Evolutionary conservation across 768 basidiomycete species (phyloP), one percentile per base, ranked within the genome.

Genomic region (Trametes villosa): DNA sequence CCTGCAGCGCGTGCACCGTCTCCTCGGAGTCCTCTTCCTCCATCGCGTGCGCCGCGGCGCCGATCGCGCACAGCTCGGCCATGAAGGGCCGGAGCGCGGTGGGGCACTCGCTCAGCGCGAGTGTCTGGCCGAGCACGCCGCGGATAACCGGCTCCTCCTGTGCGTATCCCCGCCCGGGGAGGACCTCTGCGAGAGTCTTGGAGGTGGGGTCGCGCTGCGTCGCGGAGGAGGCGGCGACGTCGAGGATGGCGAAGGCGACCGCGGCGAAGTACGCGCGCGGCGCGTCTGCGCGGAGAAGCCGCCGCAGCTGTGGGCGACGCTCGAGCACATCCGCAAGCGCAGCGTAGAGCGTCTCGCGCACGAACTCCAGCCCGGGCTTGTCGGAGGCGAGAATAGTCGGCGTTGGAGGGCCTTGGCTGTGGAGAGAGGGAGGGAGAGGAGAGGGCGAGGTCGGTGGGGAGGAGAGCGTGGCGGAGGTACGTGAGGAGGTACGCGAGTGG

Each of bases 321-420:
- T 86, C 81, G 45, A 94, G 79, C 0, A 82, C 85, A 63, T 91
- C 90, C 0, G 81, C 91, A 3, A 94, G 79, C 2, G 90, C 83
- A 0, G 92, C 91, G 72, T 94, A 95, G 18, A 95, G 81, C 0
- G 92, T 93, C 73, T 95, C 92, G 27, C 93, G 88, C 60, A 95
- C 94, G 68, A 89, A 79, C 55, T 86, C 83, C 64, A 94, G 88
- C 0, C 85, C 87, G 0, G 89, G 83, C 22, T 81, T 76, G 17
- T 70, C 70, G 60, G 74, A 64, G 66, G 76, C 74, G 42, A 72
- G 69, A 53, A 76, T 68, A 2, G 76, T 69, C n/a, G 74, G 71
- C 4, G 67, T 62, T 34, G 67, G 66, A 6, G 70, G 41, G 24
- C 33, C 51, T 0, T 67, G 66, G 27, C 64, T 53, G 52, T 55